These are phyloP conservation scores for Didymella keratinophila DNA, from an alignment of 2,329 filamentous ascomycete species.

Conservation along the genomic window DNA sequence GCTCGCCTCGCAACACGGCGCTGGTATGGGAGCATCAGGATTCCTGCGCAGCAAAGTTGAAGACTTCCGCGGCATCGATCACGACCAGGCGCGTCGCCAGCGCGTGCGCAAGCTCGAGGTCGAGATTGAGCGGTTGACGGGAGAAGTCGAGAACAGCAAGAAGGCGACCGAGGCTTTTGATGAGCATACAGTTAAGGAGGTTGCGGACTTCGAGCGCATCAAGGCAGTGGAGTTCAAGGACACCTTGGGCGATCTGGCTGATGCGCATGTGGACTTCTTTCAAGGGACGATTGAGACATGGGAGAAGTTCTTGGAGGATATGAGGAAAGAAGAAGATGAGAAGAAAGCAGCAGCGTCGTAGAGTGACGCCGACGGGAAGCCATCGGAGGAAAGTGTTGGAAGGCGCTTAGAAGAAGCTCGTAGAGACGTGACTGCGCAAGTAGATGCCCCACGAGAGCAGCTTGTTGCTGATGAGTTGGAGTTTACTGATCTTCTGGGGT, in stretches of 20 bases:
- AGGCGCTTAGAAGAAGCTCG: neutral
- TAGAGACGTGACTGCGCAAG: neutral
- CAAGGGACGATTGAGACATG: constrained; percentile 79
- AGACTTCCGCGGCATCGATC: constrained; percentile 94
- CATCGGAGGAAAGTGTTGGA: neutral
- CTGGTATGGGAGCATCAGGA: constrained; percentile 75
- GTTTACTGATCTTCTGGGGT: constrained; percentile 3
- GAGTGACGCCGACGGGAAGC: constrained; percentile 3
- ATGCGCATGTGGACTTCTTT: constrained; percentile 89
- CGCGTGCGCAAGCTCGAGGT: constrained; percentile 89
- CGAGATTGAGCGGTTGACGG: constrained; percentile 88
- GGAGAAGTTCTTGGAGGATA: constrained; percentile 88
- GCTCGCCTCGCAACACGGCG: constrained; percentile 71
- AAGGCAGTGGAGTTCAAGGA: constrained; percentile 92
- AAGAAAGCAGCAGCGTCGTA: constrained; percentile 38
- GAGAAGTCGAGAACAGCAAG: constrained; percentile 84
- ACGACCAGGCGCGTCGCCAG: constrained; percentile 88
- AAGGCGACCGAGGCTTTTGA: constrained; percentile 91
- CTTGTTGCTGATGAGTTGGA: constrained; percentile 1
- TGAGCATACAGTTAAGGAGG: constrained; percentile 92
- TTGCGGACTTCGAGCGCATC: constrained; percentile 93
- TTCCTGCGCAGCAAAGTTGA: constrained; percentile 96
- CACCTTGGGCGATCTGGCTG: constrained; percentile 82
- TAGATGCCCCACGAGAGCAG: neutral
- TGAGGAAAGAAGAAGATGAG: constrained; percentile 71